Evolutionary conservation across 139 green algal genomes (phyloP).

Genomic region (Haematococcus lacustris): DNA sequence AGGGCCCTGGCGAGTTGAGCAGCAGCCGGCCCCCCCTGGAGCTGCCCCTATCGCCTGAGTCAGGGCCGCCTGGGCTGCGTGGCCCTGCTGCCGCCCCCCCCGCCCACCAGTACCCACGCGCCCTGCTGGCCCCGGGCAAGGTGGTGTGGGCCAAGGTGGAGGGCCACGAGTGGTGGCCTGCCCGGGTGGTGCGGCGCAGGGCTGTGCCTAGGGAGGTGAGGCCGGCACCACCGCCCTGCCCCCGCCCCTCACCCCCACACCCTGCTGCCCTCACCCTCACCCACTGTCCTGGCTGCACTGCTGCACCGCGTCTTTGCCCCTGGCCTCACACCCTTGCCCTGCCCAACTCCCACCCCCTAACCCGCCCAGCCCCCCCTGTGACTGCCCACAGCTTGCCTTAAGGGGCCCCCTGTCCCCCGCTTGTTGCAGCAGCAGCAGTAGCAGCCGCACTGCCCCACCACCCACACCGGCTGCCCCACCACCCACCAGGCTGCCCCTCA

Average conservation of each 20-base stretch:
- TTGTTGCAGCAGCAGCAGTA: too few relatives aligned
- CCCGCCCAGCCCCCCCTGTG: too few relatives aligned
- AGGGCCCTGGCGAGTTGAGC: too few relatives aligned
- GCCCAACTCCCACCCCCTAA: background rate
- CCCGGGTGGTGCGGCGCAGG: conserved; percentile 64
- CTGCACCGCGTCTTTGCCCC: background rate
- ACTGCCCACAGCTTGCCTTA: too few relatives aligned
- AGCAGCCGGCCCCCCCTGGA: too few relatives aligned
- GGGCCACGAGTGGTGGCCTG: conserved; percentile 89
- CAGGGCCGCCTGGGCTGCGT: too few relatives aligned
- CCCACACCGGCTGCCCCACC: too few relatives aligned
- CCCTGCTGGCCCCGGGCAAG: conserved; percentile 51
- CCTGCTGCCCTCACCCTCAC: background rate
- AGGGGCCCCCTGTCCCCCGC: too few relatives aligned
- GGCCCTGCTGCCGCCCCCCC: background rate
- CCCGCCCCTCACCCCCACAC: background rate
- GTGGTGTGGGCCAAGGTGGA: conserved; percentile 92
- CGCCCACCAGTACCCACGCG: conserved; percentile 13
- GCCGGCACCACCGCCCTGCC: too few relatives aligned
- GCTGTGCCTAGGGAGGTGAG: conserved; percentile 77
- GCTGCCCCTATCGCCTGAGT: too few relatives aligned
- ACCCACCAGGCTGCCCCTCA: too few relatives aligned
- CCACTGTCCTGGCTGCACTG: background rate
- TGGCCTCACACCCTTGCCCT: background rate
- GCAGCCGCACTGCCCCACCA: too few relatives aligned